Conservation (phyloP, 257 asterid genomes). For the Asclepias syriaca region DNA sequence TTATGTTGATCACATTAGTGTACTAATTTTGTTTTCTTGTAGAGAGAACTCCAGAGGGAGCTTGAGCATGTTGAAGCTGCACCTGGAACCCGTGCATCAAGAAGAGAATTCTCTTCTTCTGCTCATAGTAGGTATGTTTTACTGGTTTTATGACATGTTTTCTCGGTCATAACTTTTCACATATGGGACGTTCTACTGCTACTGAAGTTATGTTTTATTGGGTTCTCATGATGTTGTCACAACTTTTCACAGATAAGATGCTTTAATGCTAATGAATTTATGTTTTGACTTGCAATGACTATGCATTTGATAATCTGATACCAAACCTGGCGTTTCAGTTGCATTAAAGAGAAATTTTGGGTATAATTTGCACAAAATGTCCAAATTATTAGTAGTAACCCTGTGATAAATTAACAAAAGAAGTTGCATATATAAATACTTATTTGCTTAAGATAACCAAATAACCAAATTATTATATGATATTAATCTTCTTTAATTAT, state of each 20-base stretch:
- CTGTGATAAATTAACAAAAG: not conserved
- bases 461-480: not conserved
- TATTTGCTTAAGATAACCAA: not conserved
- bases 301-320: not conserved
- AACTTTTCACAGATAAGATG: too few species aligned
- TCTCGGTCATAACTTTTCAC: constrained; percentile 10
- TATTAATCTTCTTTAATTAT: not conserved
- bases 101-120: constrained; percentile 76
- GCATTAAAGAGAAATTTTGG: not conserved
- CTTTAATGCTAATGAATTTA: too few species aligned
- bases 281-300: not conserved
- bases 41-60: constrained; percentile 96
- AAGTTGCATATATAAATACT: not conserved
- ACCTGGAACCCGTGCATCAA: constrained; percentile 64
- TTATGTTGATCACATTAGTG: not conserved
- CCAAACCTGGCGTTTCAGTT: not conserved
- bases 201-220: not conserved
- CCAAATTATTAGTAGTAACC: not conserved
- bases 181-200: not conserved
- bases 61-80: constrained; percentile 96
- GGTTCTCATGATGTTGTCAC: too few species aligned
- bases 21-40: constrained; percentile 20
- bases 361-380: not conserved
- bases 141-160: not conserved
- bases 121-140: constrained; percentile 66